Conservation (phyloP, 306 rosid species). For the Neltuma alba region DNA sequence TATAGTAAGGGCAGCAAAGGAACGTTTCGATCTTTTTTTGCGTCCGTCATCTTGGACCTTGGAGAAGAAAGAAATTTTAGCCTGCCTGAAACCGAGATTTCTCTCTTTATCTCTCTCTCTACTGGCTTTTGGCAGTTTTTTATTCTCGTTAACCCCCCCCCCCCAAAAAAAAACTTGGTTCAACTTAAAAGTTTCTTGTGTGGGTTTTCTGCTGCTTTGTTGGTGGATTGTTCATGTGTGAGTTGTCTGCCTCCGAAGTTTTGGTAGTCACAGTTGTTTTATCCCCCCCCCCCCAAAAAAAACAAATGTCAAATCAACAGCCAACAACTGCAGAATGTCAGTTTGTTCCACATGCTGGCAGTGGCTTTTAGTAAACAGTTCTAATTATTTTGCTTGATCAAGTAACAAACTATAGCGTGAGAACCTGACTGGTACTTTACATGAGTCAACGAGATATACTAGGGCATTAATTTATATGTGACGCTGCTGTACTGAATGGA, state of each 20-base stretch:
- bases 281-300: not conserved
- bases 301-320: constrained; percentile 3
- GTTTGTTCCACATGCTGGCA: constrained; percentile 11
- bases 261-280: not conserved
- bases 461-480: not conserved
- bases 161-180: not conserved
- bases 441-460: not conserved
- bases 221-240: constrained; percentile 3
- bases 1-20: not conserved
- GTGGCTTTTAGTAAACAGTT: not conserved
- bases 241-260: constrained; percentile 2
- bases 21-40: constrained; percentile 19
- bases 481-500: not conserved
- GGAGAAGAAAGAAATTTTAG: constrained; percentile 18
- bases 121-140: not conserved
- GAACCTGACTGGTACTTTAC: not conserved
- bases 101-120: not conserved
- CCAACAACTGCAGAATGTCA: not conserved
- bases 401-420: not conserved
- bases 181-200: not conserved
- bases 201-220: constrained; percentile 14
- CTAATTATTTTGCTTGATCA: not conserved
- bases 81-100: not conserved
- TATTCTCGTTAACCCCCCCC: not conserved
- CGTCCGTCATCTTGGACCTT: constrained; percentile 20